These are phyloP conservation scores for Tricholoma furcatifolium DNA, from an alignment of 768 basidiomycete species.

Conservation along the genomic window DNA sequence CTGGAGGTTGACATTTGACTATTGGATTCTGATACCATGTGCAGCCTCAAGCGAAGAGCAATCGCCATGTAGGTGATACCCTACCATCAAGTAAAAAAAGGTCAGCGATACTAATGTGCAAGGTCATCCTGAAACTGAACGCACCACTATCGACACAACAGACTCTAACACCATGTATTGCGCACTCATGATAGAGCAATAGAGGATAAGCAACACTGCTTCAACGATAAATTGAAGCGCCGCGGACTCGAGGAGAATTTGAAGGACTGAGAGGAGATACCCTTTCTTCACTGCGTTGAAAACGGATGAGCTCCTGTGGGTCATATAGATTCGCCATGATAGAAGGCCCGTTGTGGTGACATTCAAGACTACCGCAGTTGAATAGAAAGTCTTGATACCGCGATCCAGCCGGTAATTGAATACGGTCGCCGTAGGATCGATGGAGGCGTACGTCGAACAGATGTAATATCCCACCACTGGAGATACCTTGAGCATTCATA, in stretches of 20 bases:
- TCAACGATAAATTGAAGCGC: slow-evolving; percentile 11
- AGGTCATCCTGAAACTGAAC: not conserved
- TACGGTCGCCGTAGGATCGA: slow-evolving; percentile 8
- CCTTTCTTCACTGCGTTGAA: not conserved
- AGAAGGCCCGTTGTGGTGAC: slow-evolving; percentile 8
- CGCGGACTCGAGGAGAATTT: slow-evolving; percentile 9
- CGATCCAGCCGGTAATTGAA: slow-evolving; percentile 5
- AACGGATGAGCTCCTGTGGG: not conserved
- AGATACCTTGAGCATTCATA: not conserved
- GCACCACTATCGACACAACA: slow-evolving; percentile 8
- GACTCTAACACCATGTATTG: slow-evolving; percentile 10
- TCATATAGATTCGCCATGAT: slow-evolving; percentile 4
- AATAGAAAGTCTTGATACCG: slow-evolving; percentile 11
- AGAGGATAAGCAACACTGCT: slow-evolving; percentile 6
- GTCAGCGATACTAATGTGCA: too few relatives aligned
- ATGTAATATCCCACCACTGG: slow-evolving; percentile 10
- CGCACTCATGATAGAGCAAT: slow-evolving; percentile 7
- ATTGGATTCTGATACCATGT: not conserved
- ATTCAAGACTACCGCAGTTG: slow-evolving; percentile 7
- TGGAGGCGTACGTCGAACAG: slow-evolving; percentile 3
- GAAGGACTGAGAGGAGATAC: slow-evolving; percentile 1
- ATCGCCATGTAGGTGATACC: slow-evolving; percentile 12
- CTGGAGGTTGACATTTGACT: not conserved
- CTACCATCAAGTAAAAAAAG: not conserved
- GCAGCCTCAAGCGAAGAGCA: slow-evolving; percentile 9